Base-by-base conservation (phyloP, 352 stramenopile species). In the Peronospora destructor region DNA sequence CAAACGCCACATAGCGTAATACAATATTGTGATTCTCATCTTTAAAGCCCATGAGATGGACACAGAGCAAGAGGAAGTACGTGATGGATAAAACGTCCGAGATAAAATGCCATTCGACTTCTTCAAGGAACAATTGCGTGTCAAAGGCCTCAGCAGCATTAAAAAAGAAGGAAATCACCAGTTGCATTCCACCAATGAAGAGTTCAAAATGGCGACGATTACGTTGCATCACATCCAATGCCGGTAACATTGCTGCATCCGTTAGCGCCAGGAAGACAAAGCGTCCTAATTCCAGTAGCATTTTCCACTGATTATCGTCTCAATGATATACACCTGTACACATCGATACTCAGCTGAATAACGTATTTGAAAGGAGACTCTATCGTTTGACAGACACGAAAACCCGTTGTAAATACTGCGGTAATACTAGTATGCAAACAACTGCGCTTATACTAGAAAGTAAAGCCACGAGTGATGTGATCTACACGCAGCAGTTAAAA, bases 121-220 rank as follows among this genome's bases (percentile, higher is more conserved):
- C 69, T 32, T 65, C 58, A 12, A 93, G 64, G 52, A 93, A 93
- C 21, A 91, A 53, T 36, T 69, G 53, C 42, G 65, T 48, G 32
- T 79, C 61, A 51, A 89, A 77, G 12, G 76, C 76, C 57, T 91
- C 79, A 29, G 80, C 78, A 9, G 75, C 69, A 61, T 93, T 94
- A 68, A 91, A 92, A 42, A 74, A 76, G 53, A 92, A 89, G 21
- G 80, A 58, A 34, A 90, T 81, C n/a, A 64, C 33, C 17, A 94
- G 65, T 52, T 94, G 83, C 56, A 92, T 74, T 40, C 89, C 50
- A 45, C 84, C 84, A n/a, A 94, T 61, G 49, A 93, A 94, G 51
- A 94, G 66, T 76, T 94, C 84, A 52, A 94, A 94, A 63, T 94
- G 84, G 8, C 83, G 80, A 36, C 83, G 73, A 53, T 92, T 92